Evolutionary conservation across 106 monocot species (phyloP).

Genomic region (Apostasia shenzhenica): DNA sequence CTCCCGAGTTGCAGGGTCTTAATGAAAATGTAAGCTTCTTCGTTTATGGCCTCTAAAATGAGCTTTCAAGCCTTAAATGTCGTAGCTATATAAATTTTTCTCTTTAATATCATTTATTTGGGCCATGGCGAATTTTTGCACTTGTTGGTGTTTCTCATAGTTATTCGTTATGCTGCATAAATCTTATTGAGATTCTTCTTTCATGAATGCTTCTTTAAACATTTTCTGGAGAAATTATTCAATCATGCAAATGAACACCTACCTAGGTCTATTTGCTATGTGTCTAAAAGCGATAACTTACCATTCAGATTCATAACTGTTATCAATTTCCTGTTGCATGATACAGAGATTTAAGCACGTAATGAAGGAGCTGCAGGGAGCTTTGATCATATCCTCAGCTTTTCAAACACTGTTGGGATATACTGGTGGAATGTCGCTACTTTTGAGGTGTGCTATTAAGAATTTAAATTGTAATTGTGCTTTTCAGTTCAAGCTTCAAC

Average conservation of each 20-base stretch:
- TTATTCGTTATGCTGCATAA: no score
- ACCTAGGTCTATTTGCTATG: background rate
- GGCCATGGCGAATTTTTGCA: no score
- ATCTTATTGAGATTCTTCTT: no score
- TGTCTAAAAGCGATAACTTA: no score
- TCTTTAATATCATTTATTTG: background rate
- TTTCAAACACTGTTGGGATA: slow-evolving; percentile 93
- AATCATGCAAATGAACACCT: no score
- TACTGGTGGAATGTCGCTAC: slow-evolving; percentile 68
- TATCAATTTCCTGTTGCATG: background rate
- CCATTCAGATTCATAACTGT: no score
- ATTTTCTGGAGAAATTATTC: no score
- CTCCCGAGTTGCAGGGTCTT: slow-evolving; percentile 61
- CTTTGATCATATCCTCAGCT: slow-evolving; percentile 82
- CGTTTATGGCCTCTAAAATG: background rate
- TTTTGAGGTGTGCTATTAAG: slow-evolving; percentile 46
- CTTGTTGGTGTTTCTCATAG: no score
- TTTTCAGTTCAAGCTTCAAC: background rate
- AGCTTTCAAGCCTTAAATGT: background rate
- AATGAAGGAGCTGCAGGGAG: slow-evolving; percentile 96
- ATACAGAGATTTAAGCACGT: slow-evolving; percentile 92
- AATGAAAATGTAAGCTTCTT: slow-evolving; percentile 63
- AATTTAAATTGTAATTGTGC: background rate
- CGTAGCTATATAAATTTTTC: background rate
- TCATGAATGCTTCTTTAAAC: no score